A percentile compares a stretch with the other conserved stretches of the same genome.
Conservation (phyloP, 2,329 filamentous ascomycete genomes). For the Aspergillus aculeatus region DNA sequence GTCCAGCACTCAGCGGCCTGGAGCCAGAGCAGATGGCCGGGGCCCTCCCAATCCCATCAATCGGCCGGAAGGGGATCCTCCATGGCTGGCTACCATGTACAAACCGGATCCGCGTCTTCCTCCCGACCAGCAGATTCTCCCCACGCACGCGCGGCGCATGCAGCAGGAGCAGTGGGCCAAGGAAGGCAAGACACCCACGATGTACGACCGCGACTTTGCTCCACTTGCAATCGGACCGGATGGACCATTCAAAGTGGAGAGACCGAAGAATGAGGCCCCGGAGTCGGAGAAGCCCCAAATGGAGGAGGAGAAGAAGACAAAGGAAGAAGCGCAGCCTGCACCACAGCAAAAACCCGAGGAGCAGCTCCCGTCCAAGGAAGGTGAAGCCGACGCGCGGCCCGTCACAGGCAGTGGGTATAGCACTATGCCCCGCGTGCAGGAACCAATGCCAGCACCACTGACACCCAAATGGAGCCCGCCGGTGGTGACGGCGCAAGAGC, state of each 20-base stretch:
- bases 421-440: conserved; percentile 49
- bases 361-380: conserved; percentile 30
- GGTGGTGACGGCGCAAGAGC: conserved; percentile 54
- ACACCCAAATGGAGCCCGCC: conserved; percentile 44
- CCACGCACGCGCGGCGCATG: conserved; percentile 85
- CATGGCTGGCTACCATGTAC: conserved; percentile 93
- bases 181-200: conserved; percentile 79
- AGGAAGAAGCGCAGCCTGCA: conserved; percentile 9
- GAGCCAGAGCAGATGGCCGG: conserved; percentile 59
- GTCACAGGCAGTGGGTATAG: conserved; percentile 51
- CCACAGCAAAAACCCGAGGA: conserved; percentile 18
- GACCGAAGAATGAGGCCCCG: conserved; percentile 16
- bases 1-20: conserved; percentile 52
- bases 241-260: conserved; percentile 26
- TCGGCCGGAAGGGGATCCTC: conserved; percentile 87
- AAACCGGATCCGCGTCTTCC: conserved; percentile 92
- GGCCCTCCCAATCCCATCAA: conserved; percentile 56
- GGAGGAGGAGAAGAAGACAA: conserved; percentile 2
- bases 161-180: conserved; percentile 95
- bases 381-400: conserved; percentile 31
- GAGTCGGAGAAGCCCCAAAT: conserved; percentile 5
- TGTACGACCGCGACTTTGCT: conserved; percentile 85
- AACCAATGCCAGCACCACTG: conserved; percentile 34
- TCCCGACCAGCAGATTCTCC: conserved; percentile 91
- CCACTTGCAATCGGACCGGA: conserved; percentile 60